Evolutionary conservation across 1,139 yeast species (phyloP), one percentile per base, ranked within the genome.

Genomic region (Taiozyma onychis): DNA sequence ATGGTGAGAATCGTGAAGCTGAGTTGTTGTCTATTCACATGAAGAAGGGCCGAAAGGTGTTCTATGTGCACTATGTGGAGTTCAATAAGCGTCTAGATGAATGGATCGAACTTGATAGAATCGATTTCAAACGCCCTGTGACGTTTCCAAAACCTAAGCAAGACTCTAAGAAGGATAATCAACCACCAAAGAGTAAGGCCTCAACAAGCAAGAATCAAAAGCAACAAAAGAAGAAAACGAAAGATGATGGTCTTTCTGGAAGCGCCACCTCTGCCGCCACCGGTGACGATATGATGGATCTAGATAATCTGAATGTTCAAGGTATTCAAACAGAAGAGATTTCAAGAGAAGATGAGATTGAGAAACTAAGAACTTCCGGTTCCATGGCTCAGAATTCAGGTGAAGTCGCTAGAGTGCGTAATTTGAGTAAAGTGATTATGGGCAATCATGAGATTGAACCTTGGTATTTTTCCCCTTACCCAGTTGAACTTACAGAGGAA

Each of bases 401-500:
- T 64, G 99, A 93, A 64, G 89, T 93, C 27, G 90, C 98, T 0
- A 76, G 96, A 53, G 97, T 93, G 44, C 78, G 98, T 60, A 93
- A 93, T 65, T 75, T 95, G 57, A 75, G 80, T 41, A 76, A 80
- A 45, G 79, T 93, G 4, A 85, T 89, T 5, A 81, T 93, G 69
- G 99, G 99, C 1, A 88, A 86, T 56, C 90, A 84, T 67, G 88
- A 88, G 56, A 88, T 95, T 46, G 99, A 93, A 65, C 99, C 99
- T 2, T 93, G 99, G 99, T 95, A 93, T 69, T 93, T 95, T 64
- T 88, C 97, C 2, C 98, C 99, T 0, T 93, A 95, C 66, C 99
- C 99, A 0, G 77, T 89, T 16, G 99, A 93, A 65, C 76, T 90
- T 51, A 90, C 97, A 0, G 98, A 91, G 59, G 95, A 85, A 56